Conservation (phyloP, 2,329 filamentous ascomycete species). For the Neopestalotiopsis rosae region DNA sequence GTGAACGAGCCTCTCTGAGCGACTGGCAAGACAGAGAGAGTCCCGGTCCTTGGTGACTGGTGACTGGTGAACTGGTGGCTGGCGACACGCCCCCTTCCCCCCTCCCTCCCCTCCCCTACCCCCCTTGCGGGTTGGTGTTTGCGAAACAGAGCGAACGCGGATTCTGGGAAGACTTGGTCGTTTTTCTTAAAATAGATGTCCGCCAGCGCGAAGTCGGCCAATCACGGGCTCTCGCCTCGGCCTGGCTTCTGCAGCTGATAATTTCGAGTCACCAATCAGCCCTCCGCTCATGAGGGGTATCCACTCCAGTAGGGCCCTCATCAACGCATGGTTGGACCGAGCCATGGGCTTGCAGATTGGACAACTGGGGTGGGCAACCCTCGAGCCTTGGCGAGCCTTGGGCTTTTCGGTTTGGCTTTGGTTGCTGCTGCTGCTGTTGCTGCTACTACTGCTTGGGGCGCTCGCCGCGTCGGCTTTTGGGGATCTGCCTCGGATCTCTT, state of each 20-base stretch:
- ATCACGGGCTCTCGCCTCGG: constrained; percentile 22
- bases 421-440: too few relatives aligned
- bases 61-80: not conserved
- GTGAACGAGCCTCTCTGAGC: not conserved
- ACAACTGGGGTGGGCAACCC: not conserved
- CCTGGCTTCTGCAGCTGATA: constrained; percentile 24
- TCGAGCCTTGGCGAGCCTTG: not conserved
- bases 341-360: constrained; percentile 13
- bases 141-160: constrained; percentile 24
- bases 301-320: not conserved
- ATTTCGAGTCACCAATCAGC: constrained; percentile 25
- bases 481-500: constrained; percentile 13
- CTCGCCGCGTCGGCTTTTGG: constrained; percentile 18
- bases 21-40: too few relatives aligned
- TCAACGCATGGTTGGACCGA: not conserved
- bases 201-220: constrained; percentile 24
- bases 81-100: not conserved
- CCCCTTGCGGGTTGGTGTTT: constrained; percentile 21
- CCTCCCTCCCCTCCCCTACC: not conserved
- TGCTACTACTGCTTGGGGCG: not conserved
- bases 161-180: constrained; percentile 17
- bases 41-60: not conserved
- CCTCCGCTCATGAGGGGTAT: not conserved
- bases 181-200: constrained; percentile 21
- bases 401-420: not conserved